These are phyloP conservation scores for Tolypocladium album DNA, from an alignment of 2,329 filamentous ascomycete genomes.

Conservation along the genomic window DNA sequence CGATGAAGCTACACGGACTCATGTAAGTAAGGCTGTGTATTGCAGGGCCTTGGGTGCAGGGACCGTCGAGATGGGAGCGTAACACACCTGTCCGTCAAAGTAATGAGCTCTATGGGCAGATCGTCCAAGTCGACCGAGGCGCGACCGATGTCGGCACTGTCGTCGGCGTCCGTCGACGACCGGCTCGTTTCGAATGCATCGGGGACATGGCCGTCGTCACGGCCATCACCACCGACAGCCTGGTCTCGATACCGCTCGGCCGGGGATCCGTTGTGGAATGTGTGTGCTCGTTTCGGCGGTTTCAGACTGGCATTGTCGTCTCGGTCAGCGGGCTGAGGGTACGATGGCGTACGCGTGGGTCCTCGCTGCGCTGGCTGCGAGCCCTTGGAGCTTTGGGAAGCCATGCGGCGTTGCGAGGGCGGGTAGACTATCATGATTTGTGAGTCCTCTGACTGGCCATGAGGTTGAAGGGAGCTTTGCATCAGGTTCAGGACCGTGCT, in stretches of 20 bases:
- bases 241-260: slow-evolving; percentile 13
- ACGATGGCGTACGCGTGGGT: slow-evolving; percentile 18
- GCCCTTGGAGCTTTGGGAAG: slow-evolving; percentile 17
- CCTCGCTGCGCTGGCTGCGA: slow-evolving; percentile 18
- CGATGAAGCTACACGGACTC: slow-evolving; percentile 61
- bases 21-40: not conserved
- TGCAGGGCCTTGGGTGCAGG: not conserved
- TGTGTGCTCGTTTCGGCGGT: slow-evolving; percentile 34
- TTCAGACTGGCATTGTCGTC: slow-evolving; percentile 19
- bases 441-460: not conserved
- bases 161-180: slow-evolving; percentile 27
- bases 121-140: slow-evolving; percentile 69
- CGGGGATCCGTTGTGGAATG: slow-evolving; percentile 28
- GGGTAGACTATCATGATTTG: slow-evolving; percentile 10
- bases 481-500: not conserved
- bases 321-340: slow-evolving; percentile 13
- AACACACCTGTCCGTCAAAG: slow-evolving; percentile 71
- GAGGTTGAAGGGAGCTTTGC: not conserved
- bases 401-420: slow-evolving; percentile 19
- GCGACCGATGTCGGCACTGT: slow-evolving; percentile 34
- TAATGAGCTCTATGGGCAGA: slow-evolving; percentile 86
- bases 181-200: slow-evolving; percentile 40
- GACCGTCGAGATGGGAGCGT: not conserved
- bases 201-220: slow-evolving; percentile 14
- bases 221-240: slow-evolving; percentile 13